Conservation (phyloP, 106 monocot species). For the Cymbidium sinense region DNA sequence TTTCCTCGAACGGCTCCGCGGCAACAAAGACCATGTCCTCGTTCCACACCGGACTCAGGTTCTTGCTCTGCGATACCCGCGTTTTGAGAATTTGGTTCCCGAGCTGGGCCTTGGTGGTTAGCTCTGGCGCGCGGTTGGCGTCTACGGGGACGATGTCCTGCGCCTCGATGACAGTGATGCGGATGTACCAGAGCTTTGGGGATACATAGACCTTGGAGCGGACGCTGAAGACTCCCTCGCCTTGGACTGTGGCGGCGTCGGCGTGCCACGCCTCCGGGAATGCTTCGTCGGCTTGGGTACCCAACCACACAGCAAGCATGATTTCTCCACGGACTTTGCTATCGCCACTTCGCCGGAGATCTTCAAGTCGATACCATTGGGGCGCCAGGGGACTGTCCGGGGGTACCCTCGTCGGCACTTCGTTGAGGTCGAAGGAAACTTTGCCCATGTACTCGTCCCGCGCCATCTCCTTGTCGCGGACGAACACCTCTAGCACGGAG, state of each 20-base stretch:
- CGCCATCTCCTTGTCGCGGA: conserved; percentile 72
- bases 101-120: conserved; percentile 12
- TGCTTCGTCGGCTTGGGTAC: conserved; percentile 71
- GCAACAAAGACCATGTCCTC: conserved; percentile 58
- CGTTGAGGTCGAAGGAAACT: conserved; percentile 76
- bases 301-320: conserved; percentile 77
- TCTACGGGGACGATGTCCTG: conserved; percentile 32
- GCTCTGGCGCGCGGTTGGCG: conserved; percentile 2
- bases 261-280: conserved; percentile 83
- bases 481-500: conserved; percentile 57
- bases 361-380: conserved; percentile 89
- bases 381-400: conserved; percentile 87
- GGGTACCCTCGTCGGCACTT: conserved; percentile 79
- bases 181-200: conserved; percentile 49
- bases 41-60: conserved; percentile 41
- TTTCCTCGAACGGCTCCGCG: conserved; percentile 59
- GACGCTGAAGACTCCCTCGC: conserved; percentile 32
- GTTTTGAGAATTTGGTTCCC: conserved; percentile 43
- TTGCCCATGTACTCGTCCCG: conserved; percentile 80
- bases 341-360: conserved; percentile 31
- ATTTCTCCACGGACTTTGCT: conserved; percentile 66
- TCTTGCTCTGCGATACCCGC: conserved; percentile 10
- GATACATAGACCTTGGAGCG: conserved; percentile 51
- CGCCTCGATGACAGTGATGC: conserved; percentile 44
- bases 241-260: conserved; percentile 46